Conservation (phyloP, 1,139 yeast species). For the Hanseniaspora sp. region DNA sequence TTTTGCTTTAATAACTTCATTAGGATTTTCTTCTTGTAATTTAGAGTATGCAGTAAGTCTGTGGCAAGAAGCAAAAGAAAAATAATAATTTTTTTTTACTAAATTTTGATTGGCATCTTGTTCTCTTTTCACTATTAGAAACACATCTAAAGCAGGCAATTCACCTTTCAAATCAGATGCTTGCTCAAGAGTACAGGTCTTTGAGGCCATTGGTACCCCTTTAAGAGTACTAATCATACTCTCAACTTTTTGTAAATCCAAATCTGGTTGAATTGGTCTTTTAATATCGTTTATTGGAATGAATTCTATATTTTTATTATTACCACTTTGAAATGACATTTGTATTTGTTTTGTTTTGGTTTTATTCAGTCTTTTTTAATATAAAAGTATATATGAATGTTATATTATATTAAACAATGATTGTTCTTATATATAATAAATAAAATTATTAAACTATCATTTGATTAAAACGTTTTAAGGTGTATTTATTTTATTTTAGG, state of each 20-base stretch:
- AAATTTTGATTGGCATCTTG: conserved; percentile 1
- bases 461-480: too few species aligned
- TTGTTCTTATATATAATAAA: too few species aligned
- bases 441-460: too few species aligned
- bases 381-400: background rate
- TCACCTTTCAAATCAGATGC: conserved; percentile 41
- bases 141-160: conserved; percentile 66
- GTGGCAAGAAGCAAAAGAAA: conserved; percentile 82
- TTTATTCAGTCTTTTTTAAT: background rate
- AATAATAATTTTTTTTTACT: conserved; percentile 47
- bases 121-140: conserved; percentile 23
- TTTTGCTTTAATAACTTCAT: conserved; percentile 36
- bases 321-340: conserved; percentile 41
- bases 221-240: conserved; percentile 67
- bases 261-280: conserved; percentile 75
- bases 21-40: conserved; percentile 33
- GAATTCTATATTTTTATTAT: conserved; percentile 38
- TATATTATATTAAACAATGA: background rate
- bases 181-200: conserved; percentile 46
- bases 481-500: too few species aligned
- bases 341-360: background rate
- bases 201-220: conserved; percentile 53
- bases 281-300: conserved; percentile 56
- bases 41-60: conserved; percentile 67
- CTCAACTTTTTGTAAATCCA: conserved; percentile 59